A percentile compares a stretch with the other conserved stretches of the same genome.
phyloP scores from a whole-genome alignment of 306 rosid species.

The Crataegus laevigata region DNA sequence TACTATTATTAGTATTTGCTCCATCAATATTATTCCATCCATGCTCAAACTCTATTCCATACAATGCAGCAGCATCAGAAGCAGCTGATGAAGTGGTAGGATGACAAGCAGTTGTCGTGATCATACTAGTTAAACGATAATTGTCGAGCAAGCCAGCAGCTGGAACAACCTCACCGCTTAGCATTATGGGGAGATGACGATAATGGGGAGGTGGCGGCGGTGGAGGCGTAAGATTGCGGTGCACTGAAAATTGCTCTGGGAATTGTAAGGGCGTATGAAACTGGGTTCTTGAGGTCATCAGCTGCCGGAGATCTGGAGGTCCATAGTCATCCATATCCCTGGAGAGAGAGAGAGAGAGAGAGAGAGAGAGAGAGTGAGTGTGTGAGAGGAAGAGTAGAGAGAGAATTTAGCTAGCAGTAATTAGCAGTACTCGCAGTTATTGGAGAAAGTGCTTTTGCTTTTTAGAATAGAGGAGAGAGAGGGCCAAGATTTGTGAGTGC shows the following conservation, averaged over 20 bases:
- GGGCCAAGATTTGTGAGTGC: neutral
- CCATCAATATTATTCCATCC: conserved; percentile 20
- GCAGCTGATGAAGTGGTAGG: neutral
- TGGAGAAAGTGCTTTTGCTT: neutral
- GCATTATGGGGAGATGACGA: neutral
- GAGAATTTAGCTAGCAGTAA: neutral
- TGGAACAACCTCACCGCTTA: neutral
- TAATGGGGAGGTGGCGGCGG: conserved; percentile 5
- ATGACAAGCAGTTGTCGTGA: neutral
- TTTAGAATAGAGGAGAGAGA: neutral
- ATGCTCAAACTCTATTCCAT: conserved; percentile 1
- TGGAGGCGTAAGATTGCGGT: neutral
- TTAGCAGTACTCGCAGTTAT: neutral
- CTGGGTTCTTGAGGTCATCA: conserved; percentile 32
- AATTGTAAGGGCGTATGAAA: conserved; percentile 14
- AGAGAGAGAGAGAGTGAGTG: neutral
- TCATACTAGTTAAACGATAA: neutral
- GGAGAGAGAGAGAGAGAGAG: no score
- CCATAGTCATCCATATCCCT: conserved; percentile 10
- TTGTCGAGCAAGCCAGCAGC: neutral
- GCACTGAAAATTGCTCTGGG: conserved; percentile 18
- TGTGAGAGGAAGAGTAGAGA: neutral
- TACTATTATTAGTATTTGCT: conserved; percentile 14
- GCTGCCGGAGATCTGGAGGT: conserved; percentile 52
- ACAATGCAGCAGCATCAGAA: neutral